Evolutionary conservation across 805 yeast genomes (phyloP).

Genomic region (Pichia paraexigua): DNA sequence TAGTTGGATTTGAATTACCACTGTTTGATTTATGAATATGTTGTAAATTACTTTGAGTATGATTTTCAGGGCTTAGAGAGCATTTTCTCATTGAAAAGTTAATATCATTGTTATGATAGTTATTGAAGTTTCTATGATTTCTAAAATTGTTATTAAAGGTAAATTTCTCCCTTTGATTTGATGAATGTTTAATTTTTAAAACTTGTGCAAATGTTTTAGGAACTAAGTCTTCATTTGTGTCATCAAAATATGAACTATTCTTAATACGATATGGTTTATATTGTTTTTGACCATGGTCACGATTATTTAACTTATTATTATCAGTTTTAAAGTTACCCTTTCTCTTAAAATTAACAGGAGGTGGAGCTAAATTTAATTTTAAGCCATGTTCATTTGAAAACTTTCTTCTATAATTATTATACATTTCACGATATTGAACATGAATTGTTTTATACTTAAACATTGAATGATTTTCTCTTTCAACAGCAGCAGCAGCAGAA

Average conservation of each 20-base stretch:
- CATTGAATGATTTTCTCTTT: conserved; percentile 74
- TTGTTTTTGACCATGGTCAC: not conserved
- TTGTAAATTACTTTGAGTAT: not conserved
- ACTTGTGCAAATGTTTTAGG: conserved; percentile 6
- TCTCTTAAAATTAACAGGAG: conserved; percentile 58
- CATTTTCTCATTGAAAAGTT: not conserved
- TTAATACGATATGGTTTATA: not conserved
- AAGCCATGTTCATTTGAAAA: conserved; percentile 20
- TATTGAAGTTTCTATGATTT: not conserved
- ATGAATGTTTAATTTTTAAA: conserved; percentile 4
- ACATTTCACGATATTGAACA: conserved; percentile 71
- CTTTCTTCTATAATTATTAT: conserved; percentile 30
- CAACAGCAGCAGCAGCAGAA: conserved; percentile 83
- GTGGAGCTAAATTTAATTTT: conserved; percentile 54
- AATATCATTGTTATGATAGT: not conserved
- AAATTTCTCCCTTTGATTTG: conserved; percentile 1
- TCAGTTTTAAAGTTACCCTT: conserved; percentile 25
- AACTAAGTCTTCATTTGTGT: conserved; percentile 3
- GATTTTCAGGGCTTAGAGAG: not conserved
- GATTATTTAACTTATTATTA: not conserved
- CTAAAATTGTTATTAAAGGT: not conserved
- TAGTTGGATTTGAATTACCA: not conserved
- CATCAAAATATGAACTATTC: conserved; percentile 3
- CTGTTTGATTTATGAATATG: not conserved
- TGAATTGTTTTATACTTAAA: conserved; percentile 70